A percentile compares a stretch with the other conserved stretches of the same genome.
phyloP scores from a whole-genome alignment of 805 yeast genomes.

The Clavispora asparagi region DNA sequence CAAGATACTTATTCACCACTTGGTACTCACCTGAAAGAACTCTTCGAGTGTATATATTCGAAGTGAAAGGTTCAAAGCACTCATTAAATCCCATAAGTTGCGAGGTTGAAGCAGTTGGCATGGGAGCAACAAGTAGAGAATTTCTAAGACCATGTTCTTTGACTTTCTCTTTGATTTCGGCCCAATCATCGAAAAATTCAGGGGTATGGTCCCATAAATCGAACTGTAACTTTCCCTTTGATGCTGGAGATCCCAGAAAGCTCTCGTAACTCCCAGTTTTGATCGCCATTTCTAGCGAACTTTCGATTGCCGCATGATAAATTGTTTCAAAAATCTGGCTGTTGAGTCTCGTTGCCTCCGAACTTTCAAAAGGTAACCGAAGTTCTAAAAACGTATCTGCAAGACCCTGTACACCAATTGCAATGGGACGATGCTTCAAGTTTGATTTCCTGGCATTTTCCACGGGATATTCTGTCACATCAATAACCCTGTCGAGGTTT shows the following conservation, averaged over 20 bases:
- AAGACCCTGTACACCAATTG: constrained; percentile 97
- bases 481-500: constrained; percentile 80
- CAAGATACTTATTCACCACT: constrained; percentile 80
- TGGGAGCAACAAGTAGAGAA: constrained; percentile 85
- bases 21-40: constrained; percentile 93
- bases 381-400: constrained; percentile 83
- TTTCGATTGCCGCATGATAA: constrained; percentile 88
- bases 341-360: constrained; percentile 70
- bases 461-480: constrained; percentile 80
- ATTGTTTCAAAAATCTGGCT: constrained; percentile 90
- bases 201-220: constrained; percentile 86
- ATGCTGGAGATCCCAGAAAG: constrained; percentile 84
- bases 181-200: constrained; percentile 79
- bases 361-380: constrained; percentile 81
- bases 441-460: constrained; percentile 72
- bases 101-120: constrained; percentile 98
- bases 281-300: constrained; percentile 76
- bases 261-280: constrained; percentile 65
- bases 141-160: constrained; percentile 70
- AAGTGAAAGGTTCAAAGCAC: constrained; percentile 94
- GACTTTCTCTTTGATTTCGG: constrained; percentile 54
- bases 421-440: constrained; percentile 83
- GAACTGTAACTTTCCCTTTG: constrained; percentile 77
- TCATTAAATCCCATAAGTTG: constrained; percentile 92
- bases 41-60: constrained; percentile 86